phyloP scores from a whole-genome alignment of 2,329 filamentous ascomycete species.

The Colletotrichum sp. region DNA sequence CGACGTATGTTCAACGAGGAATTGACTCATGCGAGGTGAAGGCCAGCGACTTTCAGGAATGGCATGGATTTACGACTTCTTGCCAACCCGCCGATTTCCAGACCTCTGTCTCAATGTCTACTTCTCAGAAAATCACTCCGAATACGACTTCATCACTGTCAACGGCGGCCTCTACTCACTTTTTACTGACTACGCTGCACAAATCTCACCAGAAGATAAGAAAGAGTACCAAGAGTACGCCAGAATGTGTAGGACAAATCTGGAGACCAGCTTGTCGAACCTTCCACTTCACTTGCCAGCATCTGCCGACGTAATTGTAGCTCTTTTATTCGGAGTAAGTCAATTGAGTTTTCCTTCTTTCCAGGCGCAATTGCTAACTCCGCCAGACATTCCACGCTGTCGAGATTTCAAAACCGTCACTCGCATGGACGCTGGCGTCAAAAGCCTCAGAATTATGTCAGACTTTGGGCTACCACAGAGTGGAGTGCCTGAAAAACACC shows the following conservation, averaged over 20 bases:
- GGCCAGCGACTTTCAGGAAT: conserved; percentile 7
- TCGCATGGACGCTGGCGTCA: conserved; percentile 32
- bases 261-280: conserved; percentile 35
- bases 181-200: conserved; percentile 12
- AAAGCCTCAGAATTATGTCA: conserved; percentile 37
- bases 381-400: conserved; percentile 33
- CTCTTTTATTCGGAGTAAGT: conserved; percentile 26
- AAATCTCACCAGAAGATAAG: conserved; percentile 20
- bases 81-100: conserved; percentile 32
- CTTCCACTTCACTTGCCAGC: conserved; percentile 36
- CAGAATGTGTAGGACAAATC: conserved; percentile 30
- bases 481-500: conserved; percentile 25
- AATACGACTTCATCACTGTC: conserved; percentile 36
- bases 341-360: background rate
- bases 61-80: conserved; percentile 34
- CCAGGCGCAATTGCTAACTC: background rate
- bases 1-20: background rate
- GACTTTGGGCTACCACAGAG: conserved; percentile 34
- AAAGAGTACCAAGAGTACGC: conserved; percentile 29
- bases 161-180: conserved; percentile 31
- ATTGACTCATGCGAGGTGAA: background rate
- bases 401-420: conserved; percentile 36
- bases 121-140: conserved; percentile 35
- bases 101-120: conserved; percentile 38
- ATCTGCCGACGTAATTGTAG: conserved; percentile 28